These are phyloP conservation scores for Phytopythium litorale DNA, from an alignment of 352 stramenopile genomes.

Conservation along the genomic window DNA sequence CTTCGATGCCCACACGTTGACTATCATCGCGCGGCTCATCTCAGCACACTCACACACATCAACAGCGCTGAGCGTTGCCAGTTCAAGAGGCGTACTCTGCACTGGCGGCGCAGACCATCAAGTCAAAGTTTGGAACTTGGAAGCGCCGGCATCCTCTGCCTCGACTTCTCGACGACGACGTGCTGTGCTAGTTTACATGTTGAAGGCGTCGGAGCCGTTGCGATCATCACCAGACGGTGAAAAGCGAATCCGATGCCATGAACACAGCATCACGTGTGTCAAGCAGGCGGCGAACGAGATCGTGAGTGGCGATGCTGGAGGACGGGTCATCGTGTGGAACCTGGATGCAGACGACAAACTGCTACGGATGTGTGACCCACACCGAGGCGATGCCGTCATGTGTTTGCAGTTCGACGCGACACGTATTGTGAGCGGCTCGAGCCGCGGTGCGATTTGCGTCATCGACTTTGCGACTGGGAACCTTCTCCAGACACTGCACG, in stretches of 20 bases:
- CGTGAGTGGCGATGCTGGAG: constrained; percentile 62
- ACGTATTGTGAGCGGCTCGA: constrained; percentile 58
- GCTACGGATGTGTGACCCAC: constrained; percentile 53
- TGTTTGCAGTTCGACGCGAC: constrained; percentile 78
- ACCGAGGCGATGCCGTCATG: constrained; percentile 41
- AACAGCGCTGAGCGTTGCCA: constrained; percentile 43
- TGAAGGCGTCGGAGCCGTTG: constrained; percentile 30
- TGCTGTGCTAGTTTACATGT: constrained; percentile 24
- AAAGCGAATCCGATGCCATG: constrained; percentile 50
- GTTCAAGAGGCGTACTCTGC: constrained; percentile 33
- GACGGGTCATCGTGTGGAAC: constrained; percentile 67
- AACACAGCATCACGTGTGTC: constrained; percentile 50
- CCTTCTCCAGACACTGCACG: constrained; percentile 60
- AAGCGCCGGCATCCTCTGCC: constrained; percentile 13
- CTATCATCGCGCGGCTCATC: constrained; percentile 46
- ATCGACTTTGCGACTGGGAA: constrained; percentile 71
- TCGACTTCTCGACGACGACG: constrained; percentile 27
- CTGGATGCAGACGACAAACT: constrained; percentile 58
- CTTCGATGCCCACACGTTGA: constrained; percentile 41
- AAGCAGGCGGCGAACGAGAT: constrained; percentile 64
- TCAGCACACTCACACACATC: constrained; percentile 47
- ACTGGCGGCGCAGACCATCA: constrained; percentile 57
- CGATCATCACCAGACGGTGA: constrained; percentile 14
- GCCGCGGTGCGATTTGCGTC: constrained; percentile 55
- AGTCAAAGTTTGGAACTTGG: constrained; percentile 64